These are phyloP conservation scores for Helotiales sp. DNA, from an alignment of 2,329 filamentous ascomycete genomes.

Conservation along the genomic window DNA sequence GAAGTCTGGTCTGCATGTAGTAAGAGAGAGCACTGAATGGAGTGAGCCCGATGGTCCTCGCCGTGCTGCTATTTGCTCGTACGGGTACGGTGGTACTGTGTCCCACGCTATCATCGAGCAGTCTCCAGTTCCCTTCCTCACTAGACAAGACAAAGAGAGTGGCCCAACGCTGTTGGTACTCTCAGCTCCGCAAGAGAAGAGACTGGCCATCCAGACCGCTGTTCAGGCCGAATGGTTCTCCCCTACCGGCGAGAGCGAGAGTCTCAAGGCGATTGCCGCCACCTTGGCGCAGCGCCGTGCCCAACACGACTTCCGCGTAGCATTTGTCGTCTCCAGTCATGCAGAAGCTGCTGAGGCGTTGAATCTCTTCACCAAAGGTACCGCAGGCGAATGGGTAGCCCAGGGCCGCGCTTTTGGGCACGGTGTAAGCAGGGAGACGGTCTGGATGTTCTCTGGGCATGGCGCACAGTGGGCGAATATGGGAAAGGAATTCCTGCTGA, in stretches of 20 bases:
- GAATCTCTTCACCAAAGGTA: background rate
- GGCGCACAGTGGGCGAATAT: slow-evolving; percentile 25
- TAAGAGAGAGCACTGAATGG: background rate
- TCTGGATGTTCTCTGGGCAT: slow-evolving; percentile 24
- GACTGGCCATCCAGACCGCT: background rate
- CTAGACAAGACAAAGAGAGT: background rate
- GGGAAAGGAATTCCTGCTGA: slow-evolving; percentile 18
- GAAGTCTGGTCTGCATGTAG: slow-evolving; percentile 30
- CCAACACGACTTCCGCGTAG: slow-evolving; percentile 35
- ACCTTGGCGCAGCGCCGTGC: slow-evolving; percentile 35
- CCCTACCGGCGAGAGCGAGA: background rate
- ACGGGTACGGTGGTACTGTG: slow-evolving; percentile 39
- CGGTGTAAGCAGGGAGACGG: background rate
- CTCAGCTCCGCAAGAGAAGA: slow-evolving; percentile 1
- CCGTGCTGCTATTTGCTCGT: slow-evolving; percentile 33
- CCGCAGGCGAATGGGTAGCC: background rate
- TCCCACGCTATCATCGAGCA: slow-evolving; percentile 37
- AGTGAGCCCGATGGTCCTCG: background rate
- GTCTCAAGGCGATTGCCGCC: slow-evolving; percentile 21
- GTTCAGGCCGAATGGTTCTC: background rate
- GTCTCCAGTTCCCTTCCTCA: background rate
- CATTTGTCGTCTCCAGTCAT: slow-evolving; percentile 26
- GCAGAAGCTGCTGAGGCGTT: background rate
- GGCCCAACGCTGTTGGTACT: background rate
- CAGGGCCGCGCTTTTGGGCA: slow-evolving; percentile 1